Percentiles rank a stretch among this genome's conserved stretches.
Conservation (phyloP, 106 monocot species). For the Dendrobium chrysotoxum region DNA sequence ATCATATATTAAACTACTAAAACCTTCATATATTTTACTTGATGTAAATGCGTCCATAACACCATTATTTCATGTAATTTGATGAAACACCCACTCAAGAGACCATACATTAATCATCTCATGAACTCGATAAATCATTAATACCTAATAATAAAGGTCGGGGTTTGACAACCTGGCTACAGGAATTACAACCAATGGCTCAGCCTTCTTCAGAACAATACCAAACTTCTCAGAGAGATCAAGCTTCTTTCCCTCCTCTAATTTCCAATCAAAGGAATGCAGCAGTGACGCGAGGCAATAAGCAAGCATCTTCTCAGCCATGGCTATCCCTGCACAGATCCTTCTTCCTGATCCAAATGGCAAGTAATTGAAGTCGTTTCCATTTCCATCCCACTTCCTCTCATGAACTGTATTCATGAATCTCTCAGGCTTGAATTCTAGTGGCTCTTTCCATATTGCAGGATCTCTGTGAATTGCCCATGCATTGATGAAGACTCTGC, state of each 20-base stretch:
- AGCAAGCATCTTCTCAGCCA: slow-evolving; percentile 31
- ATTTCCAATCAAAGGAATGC: slow-evolving; percentile 40
- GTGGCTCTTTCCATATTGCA: slow-evolving; percentile 15
- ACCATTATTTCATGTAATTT: no score
- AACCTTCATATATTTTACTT: no score
- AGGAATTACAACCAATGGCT: slow-evolving; percentile 25
- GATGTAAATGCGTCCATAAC: no score
- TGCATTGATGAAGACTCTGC: slow-evolving; percentile 19
- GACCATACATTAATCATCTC: no score
- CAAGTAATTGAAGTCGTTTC: slow-evolving; percentile 25
- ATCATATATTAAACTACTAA: no score
- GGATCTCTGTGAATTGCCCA: slow-evolving; percentile 33
- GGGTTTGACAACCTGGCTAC: slow-evolving; percentile 6
- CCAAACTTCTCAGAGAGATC: slow-evolving; percentile 40
- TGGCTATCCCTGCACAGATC: slow-evolving; percentile 30
- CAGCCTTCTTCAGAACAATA: slow-evolving; percentile 25
- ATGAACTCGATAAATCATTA: no score
- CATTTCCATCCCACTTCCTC: neutral
- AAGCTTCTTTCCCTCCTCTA: slow-evolving; percentile 6
- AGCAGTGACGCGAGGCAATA: slow-evolving; percentile 22
- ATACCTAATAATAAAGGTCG: neutral
- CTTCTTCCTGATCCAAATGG: slow-evolving; percentile 44
- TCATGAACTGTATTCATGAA: neutral
- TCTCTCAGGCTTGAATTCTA: slow-evolving; percentile 31
- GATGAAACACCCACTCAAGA: no score